These are phyloP conservation scores for Fusarium sp. DNA, from an alignment of 2,329 filamentous ascomycete genomes.

Conservation along the genomic window DNA sequence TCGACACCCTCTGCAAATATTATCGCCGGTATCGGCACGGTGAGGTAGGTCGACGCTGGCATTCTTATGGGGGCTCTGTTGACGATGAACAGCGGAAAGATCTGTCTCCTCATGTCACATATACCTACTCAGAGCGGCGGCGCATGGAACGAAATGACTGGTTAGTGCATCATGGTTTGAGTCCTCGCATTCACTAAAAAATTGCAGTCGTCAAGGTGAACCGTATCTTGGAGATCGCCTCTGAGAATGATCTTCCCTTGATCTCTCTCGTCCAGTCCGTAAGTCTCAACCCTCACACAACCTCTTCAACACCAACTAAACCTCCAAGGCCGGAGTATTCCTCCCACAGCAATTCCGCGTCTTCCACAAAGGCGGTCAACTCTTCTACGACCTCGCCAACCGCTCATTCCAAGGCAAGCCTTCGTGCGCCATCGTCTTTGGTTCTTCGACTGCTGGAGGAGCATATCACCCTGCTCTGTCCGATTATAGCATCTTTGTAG, in stretches of 20 bases:
- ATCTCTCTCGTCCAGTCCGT: conserved; percentile 54
- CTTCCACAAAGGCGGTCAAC: conserved; percentile 53
- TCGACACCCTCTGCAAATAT: not conserved
- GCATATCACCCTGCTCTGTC: not conserved
- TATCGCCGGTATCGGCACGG: not conserved
- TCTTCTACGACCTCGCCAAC: conserved; percentile 55
- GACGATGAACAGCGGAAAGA: not conserved
- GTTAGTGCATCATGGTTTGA: not conserved
- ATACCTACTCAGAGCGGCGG: conserved; percentile 57
- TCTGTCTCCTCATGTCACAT: conserved; percentile 54
- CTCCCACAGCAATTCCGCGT: conserved; percentile 58
- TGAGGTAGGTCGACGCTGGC: not conserved
- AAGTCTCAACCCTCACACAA: not conserved
- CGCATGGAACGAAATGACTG: conserved; percentile 57
- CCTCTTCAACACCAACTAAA: not conserved
- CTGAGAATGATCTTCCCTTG: conserved; percentile 54
- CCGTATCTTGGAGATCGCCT: conserved; percentile 43
- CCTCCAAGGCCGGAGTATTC: not conserved
- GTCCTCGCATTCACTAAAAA: not conserved
- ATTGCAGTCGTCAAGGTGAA: conserved; percentile 51
- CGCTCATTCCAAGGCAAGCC: conserved; percentile 52
- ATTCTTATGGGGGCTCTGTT: not conserved
- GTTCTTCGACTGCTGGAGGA: not conserved
- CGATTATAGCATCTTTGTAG: not conserved
- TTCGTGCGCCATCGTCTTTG: conserved; percentile 56